phyloP scores from a whole-genome alignment of 176 grass and related monocot species.

The Musa acuminata region DNA sequence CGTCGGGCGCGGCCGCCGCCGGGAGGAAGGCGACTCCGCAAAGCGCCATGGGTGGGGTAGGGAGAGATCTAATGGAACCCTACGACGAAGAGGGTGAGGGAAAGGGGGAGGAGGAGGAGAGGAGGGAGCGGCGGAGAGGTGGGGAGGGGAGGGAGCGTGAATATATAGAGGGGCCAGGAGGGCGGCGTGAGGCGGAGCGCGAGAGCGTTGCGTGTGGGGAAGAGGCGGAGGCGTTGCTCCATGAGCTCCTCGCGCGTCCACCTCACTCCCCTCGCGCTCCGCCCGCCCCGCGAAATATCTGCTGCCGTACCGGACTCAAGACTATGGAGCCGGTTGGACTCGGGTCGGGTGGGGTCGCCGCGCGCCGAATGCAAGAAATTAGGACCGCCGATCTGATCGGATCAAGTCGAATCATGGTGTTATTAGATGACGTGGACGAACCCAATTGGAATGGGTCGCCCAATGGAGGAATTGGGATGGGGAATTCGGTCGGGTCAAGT shows the following conservation, averaged over 20 bases:
- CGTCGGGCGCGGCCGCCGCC: not conserved
- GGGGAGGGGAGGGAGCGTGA: not conserved
- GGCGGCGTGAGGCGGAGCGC: conserved; percentile 29
- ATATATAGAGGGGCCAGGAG: conserved; percentile 27
- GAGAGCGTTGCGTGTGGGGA: conserved; percentile 78
- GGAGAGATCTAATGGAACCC: not conserved
- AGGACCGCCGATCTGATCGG: too few species aligned
- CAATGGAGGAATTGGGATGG: too few species aligned
- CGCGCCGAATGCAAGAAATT: not conserved
- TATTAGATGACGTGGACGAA: too few species aligned
- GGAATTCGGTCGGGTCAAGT: too few species aligned
- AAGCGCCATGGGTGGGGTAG: conserved; percentile 34
- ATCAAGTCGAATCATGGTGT: too few species aligned
- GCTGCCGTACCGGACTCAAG: not conserved
- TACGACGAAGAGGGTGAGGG: not conserved
- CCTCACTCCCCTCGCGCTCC: conserved; percentile 29
- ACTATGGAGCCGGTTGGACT: too few species aligned
- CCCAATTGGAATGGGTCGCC: not conserved
- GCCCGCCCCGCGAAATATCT: conserved; percentile 1
- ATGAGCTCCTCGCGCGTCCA: conserved; percentile 60
- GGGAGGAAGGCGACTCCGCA: conserved; percentile 31
- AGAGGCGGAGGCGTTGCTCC: conserved; percentile 53
- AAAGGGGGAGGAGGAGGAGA: not conserved
- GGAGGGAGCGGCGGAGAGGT: not conserved
- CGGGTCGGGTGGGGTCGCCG: not conserved